Evolutionary conservation across 192 early-diverging fungal genomes (phyloP), one percentile per base, ranked within the genome.

Genomic region (Chytriomyces hyalinus): DNA sequence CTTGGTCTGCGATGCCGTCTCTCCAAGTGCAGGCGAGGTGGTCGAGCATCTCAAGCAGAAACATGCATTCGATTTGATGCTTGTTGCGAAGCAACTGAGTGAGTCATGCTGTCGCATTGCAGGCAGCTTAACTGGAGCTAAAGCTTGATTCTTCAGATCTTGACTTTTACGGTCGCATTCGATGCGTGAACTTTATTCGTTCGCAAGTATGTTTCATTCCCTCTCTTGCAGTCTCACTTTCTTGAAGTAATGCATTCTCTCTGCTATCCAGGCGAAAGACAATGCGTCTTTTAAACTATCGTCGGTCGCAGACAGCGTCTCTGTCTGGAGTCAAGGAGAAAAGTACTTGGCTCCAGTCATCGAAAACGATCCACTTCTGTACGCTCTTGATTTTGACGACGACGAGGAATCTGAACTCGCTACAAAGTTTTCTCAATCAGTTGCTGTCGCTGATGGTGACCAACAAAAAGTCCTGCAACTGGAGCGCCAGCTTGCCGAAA

Each of bases 181-280:
- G 84, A 6, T 82, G 97, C 69, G 92, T 98, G 85, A 98, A 98
- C 81, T 93, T 89, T 67, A 90, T 96, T 71, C 91, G 96, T 44
- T 84, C 10, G 44, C 49, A 78, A 48, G 76, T 78, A 24, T n/a
- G 64, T 53, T 2, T 13, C 53, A 0, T 20, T 57, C 15, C 15
- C 24, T 26, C 24, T 57, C 53, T 20, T 57, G 13, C 20, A 59
- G 13, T 59, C 20, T n/a, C 57, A n/a, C 13, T 59, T 20, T 59
- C 57, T 59, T 59, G 57, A 15, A 15, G 15, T 59, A 20, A 62
- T 36, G 36, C 36, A 36, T 36, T 81, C 20, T 20, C 72, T 36
- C 49, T 46, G 47, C 46, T 81, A 44, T 20, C 8, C 48, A 70
- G 68, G 48, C 44, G 4, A 79, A 79, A 11, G 48, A 28, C n/a